phyloP scores from a whole-genome alignment of 2,329 filamentous ascomycete species.

The Davidsoniella neocaledoniae region DNA sequence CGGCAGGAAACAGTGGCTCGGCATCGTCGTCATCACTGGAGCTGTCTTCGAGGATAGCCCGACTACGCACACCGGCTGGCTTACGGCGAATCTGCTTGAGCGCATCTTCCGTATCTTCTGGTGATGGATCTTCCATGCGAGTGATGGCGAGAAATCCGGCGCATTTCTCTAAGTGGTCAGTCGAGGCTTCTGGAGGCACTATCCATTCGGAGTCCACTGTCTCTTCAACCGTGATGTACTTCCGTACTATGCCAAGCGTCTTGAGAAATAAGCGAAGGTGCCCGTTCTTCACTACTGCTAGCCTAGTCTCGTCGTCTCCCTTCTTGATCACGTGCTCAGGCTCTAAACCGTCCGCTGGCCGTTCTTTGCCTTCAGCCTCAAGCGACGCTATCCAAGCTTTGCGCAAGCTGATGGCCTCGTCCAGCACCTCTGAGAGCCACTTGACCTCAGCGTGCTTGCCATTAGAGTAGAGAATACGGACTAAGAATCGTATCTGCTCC shows the following conservation, averaged over 20 bases:
- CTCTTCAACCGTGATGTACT: slow-evolving; percentile 41
- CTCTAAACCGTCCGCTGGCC: neutral
- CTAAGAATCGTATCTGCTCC: slow-evolving; percentile 61
- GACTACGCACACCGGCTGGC: slow-evolving; percentile 25
- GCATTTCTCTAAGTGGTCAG: slow-evolving; percentile 45
- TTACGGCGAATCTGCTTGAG: slow-evolving; percentile 41
- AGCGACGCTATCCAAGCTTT: slow-evolving; percentile 62
- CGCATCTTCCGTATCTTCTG: slow-evolving; percentile 57
- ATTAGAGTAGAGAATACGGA: slow-evolving; percentile 65
- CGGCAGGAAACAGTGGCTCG: slow-evolving; percentile 50
- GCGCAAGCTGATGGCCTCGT: slow-evolving; percentile 52
- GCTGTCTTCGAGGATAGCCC: slow-evolving; percentile 32
- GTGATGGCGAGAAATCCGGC: slow-evolving; percentile 45
- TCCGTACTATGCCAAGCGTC: slow-evolving; percentile 51
- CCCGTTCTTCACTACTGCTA: slow-evolving; percentile 75
- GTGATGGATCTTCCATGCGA: slow-evolving; percentile 61
- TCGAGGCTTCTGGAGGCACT: slow-evolving; percentile 48
- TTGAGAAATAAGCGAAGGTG: slow-evolving; percentile 73
- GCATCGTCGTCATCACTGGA: slow-evolving; percentile 39
- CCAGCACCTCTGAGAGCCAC: slow-evolving; percentile 64
- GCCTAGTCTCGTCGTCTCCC: slow-evolving; percentile 47
- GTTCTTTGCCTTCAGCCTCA: slow-evolving; percentile 30
- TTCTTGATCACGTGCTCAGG: slow-evolving; percentile 33
- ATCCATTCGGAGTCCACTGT: slow-evolving; percentile 64
- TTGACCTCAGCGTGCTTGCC: slow-evolving; percentile 57